A percentile compares a stretch with the other conserved stretches of the same genome.
Conservation (phyloP, 768 basidiomycete species). For the Lactarius hatsudake region DNA sequence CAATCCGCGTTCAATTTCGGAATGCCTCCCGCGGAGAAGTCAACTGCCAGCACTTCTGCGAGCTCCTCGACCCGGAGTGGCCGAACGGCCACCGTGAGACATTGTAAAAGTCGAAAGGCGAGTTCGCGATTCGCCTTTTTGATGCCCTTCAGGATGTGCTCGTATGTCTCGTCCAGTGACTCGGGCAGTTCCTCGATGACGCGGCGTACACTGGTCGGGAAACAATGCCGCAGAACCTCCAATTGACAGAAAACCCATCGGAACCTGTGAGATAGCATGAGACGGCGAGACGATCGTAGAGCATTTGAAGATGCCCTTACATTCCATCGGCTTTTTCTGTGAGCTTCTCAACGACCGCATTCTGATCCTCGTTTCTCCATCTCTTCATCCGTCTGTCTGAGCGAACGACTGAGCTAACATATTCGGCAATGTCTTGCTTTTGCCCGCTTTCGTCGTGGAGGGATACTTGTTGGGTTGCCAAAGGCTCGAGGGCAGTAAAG, state of each 20-base stretch:
- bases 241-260: neutral
- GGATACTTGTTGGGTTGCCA: no score
- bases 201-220: neutral
- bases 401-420: neutral
- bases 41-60: neutral
- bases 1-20: neutral
- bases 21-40: neutral
- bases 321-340: no score
- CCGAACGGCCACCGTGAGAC: neutral
- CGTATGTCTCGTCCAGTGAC: neutral
- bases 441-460: no score
- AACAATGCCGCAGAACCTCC: neutral
- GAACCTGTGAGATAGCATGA: no score
- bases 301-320: no score
- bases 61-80: no score
- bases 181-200: neutral
- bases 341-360: no score
- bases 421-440: neutral
- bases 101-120: no score
- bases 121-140: no score
- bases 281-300: no score
- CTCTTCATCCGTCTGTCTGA: neutral
- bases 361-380: neutral
- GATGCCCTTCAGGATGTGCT: neutral
- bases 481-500: no score